These are phyloP conservation scores for Barnettozyma wickerhamii DNA, from an alignment of 805 yeast species.

Conservation along the genomic window DNA sequence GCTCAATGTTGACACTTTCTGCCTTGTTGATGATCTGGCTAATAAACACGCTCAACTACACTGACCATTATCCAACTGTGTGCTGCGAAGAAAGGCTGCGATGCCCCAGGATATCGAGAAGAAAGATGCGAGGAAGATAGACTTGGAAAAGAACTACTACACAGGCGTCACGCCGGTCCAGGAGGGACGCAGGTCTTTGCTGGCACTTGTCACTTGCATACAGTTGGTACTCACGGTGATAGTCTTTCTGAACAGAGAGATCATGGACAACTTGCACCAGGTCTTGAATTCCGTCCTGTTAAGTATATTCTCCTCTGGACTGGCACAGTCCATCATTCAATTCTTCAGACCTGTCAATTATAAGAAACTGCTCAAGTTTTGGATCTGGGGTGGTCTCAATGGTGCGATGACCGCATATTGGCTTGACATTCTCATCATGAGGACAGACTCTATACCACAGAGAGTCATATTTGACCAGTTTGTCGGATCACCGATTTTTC, in stretches of 20 bases:
- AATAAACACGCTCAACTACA: too few species aligned
- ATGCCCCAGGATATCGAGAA: neutral
- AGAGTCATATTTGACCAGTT: slow-evolving; percentile 50
- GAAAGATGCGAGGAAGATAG: slow-evolving; percentile 2
- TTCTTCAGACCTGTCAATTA: slow-evolving; percentile 19
- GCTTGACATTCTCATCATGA: slow-evolving; percentile 43
- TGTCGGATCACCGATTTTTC: slow-evolving; percentile 52
- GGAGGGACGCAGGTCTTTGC: slow-evolving; percentile 1
- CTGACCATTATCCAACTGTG: too few species aligned
- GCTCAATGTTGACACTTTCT: too few species aligned
- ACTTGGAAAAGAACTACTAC: slow-evolving; percentile 18
- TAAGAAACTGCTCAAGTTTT: slow-evolving; percentile 36
- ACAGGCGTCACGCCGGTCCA: neutral
- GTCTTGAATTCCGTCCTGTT: slow-evolving; percentile 22
- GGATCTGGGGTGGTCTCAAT: slow-evolving; percentile 57
- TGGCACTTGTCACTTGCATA: slow-evolving; percentile 10
- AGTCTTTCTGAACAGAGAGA: slow-evolving; percentile 20
- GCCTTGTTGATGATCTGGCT: too few species aligned
- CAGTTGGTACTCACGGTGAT: slow-evolving; percentile 9
- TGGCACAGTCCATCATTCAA: slow-evolving; percentile 24
- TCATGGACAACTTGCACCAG: slow-evolving; percentile 21
- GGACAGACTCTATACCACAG: slow-evolving; percentile 31
- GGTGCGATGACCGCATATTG: slow-evolving; percentile 52
- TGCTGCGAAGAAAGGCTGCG: neutral
- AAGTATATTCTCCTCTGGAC: slow-evolving; percentile 21